A percentile compares a stretch with the other conserved stretches of the same genome.
Evolutionary conservation across 2,329 filamentous ascomycete species (phyloP).

Genomic region (Westerdykella sp.): DNA sequence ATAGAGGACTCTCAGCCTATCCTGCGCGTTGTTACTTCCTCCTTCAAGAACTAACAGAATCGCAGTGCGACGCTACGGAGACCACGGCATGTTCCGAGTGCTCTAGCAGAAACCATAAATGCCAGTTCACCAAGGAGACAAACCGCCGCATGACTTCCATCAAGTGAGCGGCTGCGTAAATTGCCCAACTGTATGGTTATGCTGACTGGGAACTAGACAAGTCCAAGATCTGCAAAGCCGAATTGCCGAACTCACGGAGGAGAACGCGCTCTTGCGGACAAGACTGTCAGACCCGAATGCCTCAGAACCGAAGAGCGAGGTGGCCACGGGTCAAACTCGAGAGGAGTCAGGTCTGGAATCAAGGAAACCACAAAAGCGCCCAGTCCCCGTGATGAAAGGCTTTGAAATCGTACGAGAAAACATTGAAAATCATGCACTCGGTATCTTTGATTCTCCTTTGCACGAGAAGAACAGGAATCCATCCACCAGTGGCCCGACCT

Average conservation of each 20-base stretch:
- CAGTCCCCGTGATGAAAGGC: slow-evolving; percentile 58
- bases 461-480: slow-evolving; percentile 50
- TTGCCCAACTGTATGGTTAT: neutral
- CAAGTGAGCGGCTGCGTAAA: slow-evolving; percentile 52
- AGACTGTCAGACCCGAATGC: slow-evolving; percentile 50
- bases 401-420: slow-evolving; percentile 66
- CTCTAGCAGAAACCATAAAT: slow-evolving; percentile 92
- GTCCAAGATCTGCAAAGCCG: slow-evolving; percentile 95
- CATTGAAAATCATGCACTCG: slow-evolving; percentile 65
- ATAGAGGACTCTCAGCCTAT: too few species aligned
- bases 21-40: too few species aligned
- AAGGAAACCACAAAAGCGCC: slow-evolving; percentile 44
- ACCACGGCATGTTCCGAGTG: slow-evolving; percentile 96
- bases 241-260: slow-evolving; percentile 69
- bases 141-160: slow-evolving; percentile 98
- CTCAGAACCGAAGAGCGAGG: slow-evolving; percentile 37
- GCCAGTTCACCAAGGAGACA: slow-evolving; percentile 98
- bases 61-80: slow-evolving; percentile 85
- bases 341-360: slow-evolving; percentile 8
- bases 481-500: slow-evolving; percentile 40
- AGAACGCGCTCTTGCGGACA: slow-evolving; percentile 68
- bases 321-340: slow-evolving; percentile 43
- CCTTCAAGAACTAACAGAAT: neutral
- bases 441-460: slow-evolving; percentile 72
- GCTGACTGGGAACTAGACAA: slow-evolving; percentile 50